These are phyloP conservation scores for Malassezia brasiliensis DNA, from an alignment of 1,284 basidiomycete species.

Conservation along the genomic window DNA sequence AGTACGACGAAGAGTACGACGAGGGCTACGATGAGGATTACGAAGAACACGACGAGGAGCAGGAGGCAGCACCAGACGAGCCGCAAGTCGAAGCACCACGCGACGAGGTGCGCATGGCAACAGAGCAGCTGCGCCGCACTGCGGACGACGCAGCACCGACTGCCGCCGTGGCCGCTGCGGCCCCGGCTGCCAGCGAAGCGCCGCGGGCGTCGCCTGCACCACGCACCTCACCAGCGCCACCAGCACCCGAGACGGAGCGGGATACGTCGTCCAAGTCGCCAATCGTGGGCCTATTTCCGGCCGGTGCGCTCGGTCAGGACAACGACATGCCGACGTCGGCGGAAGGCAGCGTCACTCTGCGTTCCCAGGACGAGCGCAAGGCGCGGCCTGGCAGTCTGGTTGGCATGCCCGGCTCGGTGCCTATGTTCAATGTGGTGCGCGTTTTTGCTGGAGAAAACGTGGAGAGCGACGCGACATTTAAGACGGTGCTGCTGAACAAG, in stretches of 20 bases:
- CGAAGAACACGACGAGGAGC: slow-evolving; percentile 18
- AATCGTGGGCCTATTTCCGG: background rate
- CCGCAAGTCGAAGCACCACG: slow-evolving; percentile 22
- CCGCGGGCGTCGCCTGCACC: too few species aligned
- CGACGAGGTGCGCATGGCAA: slow-evolving; percentile 43
- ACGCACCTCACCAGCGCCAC: too few species aligned
- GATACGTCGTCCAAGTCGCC: background rate
- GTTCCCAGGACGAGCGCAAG: slow-evolving; percentile 5
- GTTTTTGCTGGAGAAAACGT: slow-evolving; percentile 75
- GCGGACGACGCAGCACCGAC: too few species aligned
- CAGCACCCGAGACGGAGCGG: too few species aligned
- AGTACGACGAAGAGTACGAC: slow-evolving; percentile 18
- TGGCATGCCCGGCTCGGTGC: slow-evolving; percentile 53
- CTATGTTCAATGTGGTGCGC: slow-evolving; percentile 82
- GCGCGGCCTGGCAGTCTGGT: slow-evolving; percentile 45
- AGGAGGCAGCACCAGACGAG: background rate
- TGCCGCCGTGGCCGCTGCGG: too few species aligned
- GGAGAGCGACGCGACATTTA: slow-evolving; percentile 89
- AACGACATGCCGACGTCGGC: background rate
- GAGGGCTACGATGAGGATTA: slow-evolving; percentile 29
- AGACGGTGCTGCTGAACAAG: slow-evolving; percentile 83
- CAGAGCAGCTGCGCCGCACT: too few species aligned
- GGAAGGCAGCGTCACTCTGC: background rate
- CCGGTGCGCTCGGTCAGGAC: background rate
- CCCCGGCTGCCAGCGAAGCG: too few species aligned